A percentile compares a stretch with the other conserved stretches of the same genome.
Evolutionary conservation across 306 rosid genomes (phyloP).

Genomic region (Ormosia semicastrata): DNA sequence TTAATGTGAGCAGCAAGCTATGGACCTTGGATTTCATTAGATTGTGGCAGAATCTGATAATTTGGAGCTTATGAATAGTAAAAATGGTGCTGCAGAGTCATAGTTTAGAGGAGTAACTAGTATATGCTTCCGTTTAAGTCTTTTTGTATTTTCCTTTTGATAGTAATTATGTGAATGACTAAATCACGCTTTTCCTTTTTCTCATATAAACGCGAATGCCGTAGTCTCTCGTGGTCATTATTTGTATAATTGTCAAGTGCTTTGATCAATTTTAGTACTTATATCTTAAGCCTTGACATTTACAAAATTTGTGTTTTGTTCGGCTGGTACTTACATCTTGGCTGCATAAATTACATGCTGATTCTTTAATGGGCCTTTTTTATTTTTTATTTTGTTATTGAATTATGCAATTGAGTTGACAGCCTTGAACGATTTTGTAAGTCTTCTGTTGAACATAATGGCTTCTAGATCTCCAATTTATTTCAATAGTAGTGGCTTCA

Average conservation of each 20-base stretch:
- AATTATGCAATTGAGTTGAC: neutral
- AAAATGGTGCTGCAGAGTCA: neutral
- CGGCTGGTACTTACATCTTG: neutral
- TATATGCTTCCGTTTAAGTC: neutral
- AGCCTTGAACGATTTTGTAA: neutral
- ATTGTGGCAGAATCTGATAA: neutral
- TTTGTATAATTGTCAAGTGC: neutral
- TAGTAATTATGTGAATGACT: constrained; percentile 6
- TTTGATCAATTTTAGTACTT: neutral
- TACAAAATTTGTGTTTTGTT: neutral
- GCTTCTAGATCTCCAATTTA: neutral
- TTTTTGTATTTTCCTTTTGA: neutral
- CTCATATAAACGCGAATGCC: neutral
- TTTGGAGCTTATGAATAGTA: neutral
- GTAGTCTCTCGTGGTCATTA: neutral
- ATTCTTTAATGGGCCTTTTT: neutral
- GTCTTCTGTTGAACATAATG: neutral
- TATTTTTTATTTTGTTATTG: neutral
- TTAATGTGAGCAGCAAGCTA: neutral
- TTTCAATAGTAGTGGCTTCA: no score
- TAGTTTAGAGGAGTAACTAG: neutral
- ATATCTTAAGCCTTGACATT: neutral
- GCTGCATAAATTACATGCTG: neutral
- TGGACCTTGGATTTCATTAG: neutral
- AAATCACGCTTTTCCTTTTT: neutral